These are phyloP conservation scores for Phaffia rhodozyma DNA, from an alignment of 1,284 basidiomycete species.

Conservation along the genomic window DNA sequence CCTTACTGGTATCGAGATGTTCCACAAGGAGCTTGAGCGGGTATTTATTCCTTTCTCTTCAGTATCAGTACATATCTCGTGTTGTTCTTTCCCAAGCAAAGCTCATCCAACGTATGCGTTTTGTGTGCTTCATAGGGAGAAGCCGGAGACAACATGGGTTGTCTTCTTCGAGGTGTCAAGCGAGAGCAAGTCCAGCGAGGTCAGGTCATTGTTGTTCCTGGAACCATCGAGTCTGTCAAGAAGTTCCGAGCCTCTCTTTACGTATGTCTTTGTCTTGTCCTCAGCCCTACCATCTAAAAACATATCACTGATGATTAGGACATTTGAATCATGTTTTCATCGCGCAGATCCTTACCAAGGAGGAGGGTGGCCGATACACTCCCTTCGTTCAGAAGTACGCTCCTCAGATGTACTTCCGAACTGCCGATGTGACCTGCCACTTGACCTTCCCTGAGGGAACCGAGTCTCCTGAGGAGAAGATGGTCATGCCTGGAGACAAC, in stretches of 20 bases:
- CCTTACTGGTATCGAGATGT: constrained; percentile 97
- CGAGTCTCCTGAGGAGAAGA: constrained; percentile 55
- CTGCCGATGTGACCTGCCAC: constrained; percentile 80
- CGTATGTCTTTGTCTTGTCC: constrained; percentile 38
- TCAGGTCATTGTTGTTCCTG: constrained; percentile 79
- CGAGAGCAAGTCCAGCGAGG: constrained; percentile 92
- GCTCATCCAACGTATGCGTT: constrained; percentile 8
- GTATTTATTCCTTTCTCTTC: constrained; percentile 34
- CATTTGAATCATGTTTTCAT: not conserved
- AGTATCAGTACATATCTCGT: not conserved
- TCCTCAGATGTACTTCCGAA: constrained; percentile 93
- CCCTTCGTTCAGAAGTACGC: constrained; percentile 96
- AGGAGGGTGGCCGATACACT: constrained; percentile 95
- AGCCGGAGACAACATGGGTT: constrained; percentile 99
- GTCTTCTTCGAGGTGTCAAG: constrained; percentile 91
- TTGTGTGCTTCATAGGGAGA: constrained; percentile 49
- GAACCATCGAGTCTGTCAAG: constrained; percentile 87
- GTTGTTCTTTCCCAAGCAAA: not conserved
- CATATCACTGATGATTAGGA: not conserved
- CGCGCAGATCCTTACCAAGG: constrained; percentile 77
- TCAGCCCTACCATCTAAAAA: not conserved
- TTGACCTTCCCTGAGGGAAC: constrained; percentile 76
- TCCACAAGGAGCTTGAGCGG: constrained; percentile 98
- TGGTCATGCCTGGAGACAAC: constrained; percentile 97
- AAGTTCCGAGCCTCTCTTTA: constrained; percentile 91